These are phyloP conservation scores for Myxozyma vanderwaltii DNA, from an alignment of 805 yeast genomes.

Conservation along the genomic window DNA sequence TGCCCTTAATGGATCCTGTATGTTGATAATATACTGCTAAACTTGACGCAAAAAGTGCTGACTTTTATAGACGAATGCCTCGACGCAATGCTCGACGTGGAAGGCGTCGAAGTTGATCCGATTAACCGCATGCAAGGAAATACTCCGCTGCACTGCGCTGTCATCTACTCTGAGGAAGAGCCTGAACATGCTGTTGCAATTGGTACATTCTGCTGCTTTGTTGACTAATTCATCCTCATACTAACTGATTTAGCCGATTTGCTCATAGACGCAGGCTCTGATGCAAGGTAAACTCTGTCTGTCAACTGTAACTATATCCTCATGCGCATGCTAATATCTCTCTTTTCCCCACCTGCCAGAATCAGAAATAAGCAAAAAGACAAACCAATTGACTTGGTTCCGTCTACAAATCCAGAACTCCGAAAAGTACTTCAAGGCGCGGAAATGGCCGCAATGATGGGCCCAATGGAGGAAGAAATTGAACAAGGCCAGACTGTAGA, in stretches of 20 bases:
- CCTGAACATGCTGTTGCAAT: slow-evolving; percentile 82
- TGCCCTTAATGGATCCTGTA: slow-evolving; percentile 71
- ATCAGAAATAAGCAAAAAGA: slow-evolving; percentile 61
- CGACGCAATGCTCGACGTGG: slow-evolving; percentile 79
- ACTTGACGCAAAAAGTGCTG: not conserved
- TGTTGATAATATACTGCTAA: slow-evolving; percentile 10
- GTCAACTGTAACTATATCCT: no score
- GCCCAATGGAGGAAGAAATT: slow-evolving; percentile 27
- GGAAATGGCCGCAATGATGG: slow-evolving; percentile 59
- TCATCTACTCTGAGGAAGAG: slow-evolving; percentile 71
- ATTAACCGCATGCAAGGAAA: slow-evolving; percentile 69
- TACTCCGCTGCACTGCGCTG: slow-evolving; percentile 89
- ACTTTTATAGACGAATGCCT: slow-evolving; percentile 61
- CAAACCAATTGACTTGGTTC: slow-evolving; percentile 73
- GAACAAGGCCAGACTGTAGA: slow-evolving; percentile 31
- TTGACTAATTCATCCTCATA: not conserved
- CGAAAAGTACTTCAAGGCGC: slow-evolving; percentile 74
- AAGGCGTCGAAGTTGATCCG: slow-evolving; percentile 90
- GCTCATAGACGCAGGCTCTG: slow-evolving; percentile 88
- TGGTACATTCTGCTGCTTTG: slow-evolving; percentile 34
- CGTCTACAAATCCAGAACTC: slow-evolving; percentile 57
- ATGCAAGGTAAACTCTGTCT: slow-evolving; percentile 50
- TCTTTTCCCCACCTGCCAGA: slow-evolving; percentile 36
- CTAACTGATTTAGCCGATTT: slow-evolving; percentile 53
- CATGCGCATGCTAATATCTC: no score